phyloP scores from a whole-genome alignment of 1,139 yeast species.

The Debaryomyces singareniensis region DNA sequence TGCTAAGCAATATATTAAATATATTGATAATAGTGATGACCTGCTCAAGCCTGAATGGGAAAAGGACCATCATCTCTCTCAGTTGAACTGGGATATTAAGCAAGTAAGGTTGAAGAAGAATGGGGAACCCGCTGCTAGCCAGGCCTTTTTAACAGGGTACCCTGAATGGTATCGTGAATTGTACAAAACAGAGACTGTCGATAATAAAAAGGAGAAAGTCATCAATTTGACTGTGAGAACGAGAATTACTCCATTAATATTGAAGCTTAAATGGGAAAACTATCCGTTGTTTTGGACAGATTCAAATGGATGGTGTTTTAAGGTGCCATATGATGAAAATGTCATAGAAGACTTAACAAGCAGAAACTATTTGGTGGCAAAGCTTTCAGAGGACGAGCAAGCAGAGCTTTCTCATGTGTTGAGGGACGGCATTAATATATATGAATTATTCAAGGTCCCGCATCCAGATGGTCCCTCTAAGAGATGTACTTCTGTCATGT shows the following conservation, averaged over 20 bases:
- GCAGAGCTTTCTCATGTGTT: constrained; percentile 18
- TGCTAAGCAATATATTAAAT: constrained; percentile 52
- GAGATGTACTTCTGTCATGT: constrained; percentile 72
- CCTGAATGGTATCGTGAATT: constrained; percentile 92
- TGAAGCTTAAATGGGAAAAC: constrained; percentile 81
- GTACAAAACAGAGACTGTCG: constrained; percentile 34
- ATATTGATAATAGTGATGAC: constrained; percentile 21
- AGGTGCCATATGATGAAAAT: constrained; percentile 39
- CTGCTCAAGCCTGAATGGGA: constrained; percentile 23
- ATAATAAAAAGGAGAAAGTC: constrained; percentile 19
- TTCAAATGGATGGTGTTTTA: constrained; percentile 83
- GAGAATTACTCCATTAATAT: constrained; percentile 67
- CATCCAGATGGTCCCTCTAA: constrained; percentile 80
- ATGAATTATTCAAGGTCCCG: constrained; percentile 64
- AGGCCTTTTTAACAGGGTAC: constrained; percentile 75
- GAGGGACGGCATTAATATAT: constrained; percentile 17
- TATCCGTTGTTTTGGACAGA: constrained; percentile 78
- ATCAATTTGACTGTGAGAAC: constrained; percentile 67
- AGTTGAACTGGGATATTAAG: constrained; percentile 77
- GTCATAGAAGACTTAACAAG: constrained; percentile 33
- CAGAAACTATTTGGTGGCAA: constrained; percentile 48
- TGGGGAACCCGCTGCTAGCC: constrained; percentile 72
- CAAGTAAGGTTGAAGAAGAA: constrained; percentile 60
- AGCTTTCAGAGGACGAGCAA: constrained; percentile 21
- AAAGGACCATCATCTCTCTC: constrained; percentile 82